Conservation (phyloP, 768 basidiomycete genomes). For the Mycena venus region DNA sequence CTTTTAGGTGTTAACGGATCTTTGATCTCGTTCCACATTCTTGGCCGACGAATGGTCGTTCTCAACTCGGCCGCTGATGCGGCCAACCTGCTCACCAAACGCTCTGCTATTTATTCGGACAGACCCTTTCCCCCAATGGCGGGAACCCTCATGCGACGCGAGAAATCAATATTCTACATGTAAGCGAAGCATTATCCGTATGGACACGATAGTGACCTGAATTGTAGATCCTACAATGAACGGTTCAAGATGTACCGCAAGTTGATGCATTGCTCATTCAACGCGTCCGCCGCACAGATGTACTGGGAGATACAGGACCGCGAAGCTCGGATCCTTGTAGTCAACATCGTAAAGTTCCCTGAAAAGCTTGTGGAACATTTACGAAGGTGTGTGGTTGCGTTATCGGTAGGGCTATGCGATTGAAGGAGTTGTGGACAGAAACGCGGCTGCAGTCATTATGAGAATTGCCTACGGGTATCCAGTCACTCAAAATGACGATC, state of each 20-base stretch:
- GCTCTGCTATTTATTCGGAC: constrained; percentile 55
- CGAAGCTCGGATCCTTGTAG: constrained; percentile 17
- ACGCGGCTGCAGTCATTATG: constrained; percentile 27
- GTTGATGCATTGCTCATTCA: constrained; percentile 25
- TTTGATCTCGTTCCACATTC: constrained; percentile 41
- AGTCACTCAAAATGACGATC: constrained; percentile 20
- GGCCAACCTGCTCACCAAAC: constrained; percentile 50
- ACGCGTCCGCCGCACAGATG: constrained; percentile 16
- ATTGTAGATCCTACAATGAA: constrained; percentile 22
- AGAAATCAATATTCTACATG: constrained; percentile 35
- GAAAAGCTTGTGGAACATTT: constrained; percentile 13
- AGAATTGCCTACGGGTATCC: constrained; percentile 30
- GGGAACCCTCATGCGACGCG: neutral
- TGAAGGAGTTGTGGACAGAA: neutral
- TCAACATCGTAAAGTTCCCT: constrained; percentile 16
- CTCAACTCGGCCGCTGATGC: constrained; percentile 43
- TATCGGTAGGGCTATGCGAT: neutral
- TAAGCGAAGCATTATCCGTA: neutral
- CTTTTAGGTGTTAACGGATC: neutral
- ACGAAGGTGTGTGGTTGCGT: neutral
- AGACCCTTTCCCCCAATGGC: constrained; percentile 37
- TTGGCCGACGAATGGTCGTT: constrained; percentile 52
- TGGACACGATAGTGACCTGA: too few species aligned
- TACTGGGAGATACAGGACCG: constrained; percentile 20
- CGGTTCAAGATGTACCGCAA: constrained; percentile 30